Percentiles rank a stretch among this genome's conserved stretches.
Conservation (phyloP, 768 basidiomycete species). For the Amanita molliuscula region DNA sequence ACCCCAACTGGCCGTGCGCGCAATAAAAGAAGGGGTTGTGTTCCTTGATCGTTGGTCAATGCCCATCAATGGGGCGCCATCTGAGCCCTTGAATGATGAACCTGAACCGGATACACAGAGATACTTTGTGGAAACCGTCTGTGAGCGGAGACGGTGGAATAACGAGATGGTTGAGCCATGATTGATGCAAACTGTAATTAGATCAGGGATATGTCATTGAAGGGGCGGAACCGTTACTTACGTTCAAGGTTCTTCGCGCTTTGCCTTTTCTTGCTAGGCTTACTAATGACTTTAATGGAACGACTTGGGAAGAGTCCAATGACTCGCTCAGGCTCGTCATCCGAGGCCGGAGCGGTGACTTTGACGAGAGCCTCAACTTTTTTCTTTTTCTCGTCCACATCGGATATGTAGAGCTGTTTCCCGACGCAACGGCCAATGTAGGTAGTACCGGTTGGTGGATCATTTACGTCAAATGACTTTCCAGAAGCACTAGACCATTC, state of each 20-base stretch:
- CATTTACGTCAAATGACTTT: conserved; percentile 72
- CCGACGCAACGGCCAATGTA: conserved; percentile 91
- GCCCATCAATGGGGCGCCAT: conserved; percentile 80
- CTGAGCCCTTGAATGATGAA: conserved; percentile 87
- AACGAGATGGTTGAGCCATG: conserved; percentile 93
- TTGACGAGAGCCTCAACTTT: conserved; percentile 91
- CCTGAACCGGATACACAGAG: conserved; percentile 92
- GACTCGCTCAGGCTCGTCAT: conserved; percentile 72
- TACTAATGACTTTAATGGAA: conserved; percentile 97
- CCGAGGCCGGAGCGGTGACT: conserved; percentile 70
- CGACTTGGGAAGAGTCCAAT: conserved; percentile 87
- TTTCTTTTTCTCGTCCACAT: conserved; percentile 92
- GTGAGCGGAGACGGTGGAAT: conserved; percentile 92
- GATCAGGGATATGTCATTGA: conserved; percentile 8
- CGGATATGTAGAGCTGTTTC: conserved; percentile 91
- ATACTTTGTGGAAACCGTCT: conserved; percentile 93
- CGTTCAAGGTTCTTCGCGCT: conserved; percentile 88
- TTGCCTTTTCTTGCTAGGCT: conserved; percentile 95
- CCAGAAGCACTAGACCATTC: conserved; percentile 85
- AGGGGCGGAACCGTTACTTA: conserved; percentile 45
- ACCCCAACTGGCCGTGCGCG: conserved; percentile 88
- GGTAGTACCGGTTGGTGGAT: conserved; percentile 73
- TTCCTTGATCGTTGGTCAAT: conserved; percentile 60
- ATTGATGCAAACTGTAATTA: conserved; percentile 72
- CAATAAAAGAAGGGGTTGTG: conserved; percentile 81